Base-by-base conservation (phyloP, 169 alveolate genomes). In the Neospora caninum region DNA sequence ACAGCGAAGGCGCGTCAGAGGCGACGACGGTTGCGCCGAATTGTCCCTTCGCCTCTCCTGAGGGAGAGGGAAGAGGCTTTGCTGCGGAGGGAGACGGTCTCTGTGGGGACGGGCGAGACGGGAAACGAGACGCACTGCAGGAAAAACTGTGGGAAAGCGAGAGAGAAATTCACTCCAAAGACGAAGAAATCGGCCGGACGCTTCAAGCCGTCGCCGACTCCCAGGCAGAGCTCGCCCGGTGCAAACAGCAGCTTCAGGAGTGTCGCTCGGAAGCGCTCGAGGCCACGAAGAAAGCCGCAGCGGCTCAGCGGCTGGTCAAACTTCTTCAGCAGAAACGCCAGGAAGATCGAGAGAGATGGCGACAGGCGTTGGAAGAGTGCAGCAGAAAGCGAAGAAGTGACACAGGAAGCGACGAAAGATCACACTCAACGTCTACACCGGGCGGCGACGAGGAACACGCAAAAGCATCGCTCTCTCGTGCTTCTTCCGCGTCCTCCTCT, bases 131-230 rank as follows among this genome's bases (percentile, higher is more conserved):
- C 73, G 73, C 25, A 29, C 25, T 64, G 73, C 73, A 64, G 73
- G 73, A 9, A 1, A 64, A 73, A 43, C 84, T 34, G 84, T 31
- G 39, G 43, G 84, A 82, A 67, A 25, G 53, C 41, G 89, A 42
- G 67, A 36, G 41, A 20, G 41, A 29, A 20, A 0, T 82, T 4
- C 0, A 36, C 41, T 7, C 38, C 39, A 82, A 82, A 25, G 89
- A 82, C 34, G 89, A 38, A 41, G 89, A 82, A 41, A 82, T 82
- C 34, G 89, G 89, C 42, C 53, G 89, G 9, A 82, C 67, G 38
- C n/a, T 82, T 64, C 89, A 82, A 36, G 89, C 89, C 38, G 64
- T 43, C 6, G 89, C 89, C 39, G 89, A 82, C n/a, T 41, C 89
- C 36, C 53, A 42, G 36, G 64, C 89, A 31, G 89, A 82, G 10